Base-by-base conservation (phyloP, 1,139 yeast species). In the Arxiozyma slooffiae region DNA sequence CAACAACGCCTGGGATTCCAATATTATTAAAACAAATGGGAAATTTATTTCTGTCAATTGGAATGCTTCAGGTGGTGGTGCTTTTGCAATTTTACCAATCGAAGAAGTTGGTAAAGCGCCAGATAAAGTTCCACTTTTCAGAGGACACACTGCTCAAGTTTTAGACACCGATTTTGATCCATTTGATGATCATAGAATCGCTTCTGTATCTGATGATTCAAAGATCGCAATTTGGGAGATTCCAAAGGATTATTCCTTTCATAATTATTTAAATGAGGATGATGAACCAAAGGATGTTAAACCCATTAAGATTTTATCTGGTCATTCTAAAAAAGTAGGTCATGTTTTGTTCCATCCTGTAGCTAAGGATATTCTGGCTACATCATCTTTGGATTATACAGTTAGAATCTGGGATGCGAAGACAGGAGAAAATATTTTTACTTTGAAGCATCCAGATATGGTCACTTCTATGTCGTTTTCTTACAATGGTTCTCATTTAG, bases 51-150 rank as follows among this genome's bases (percentile, higher is more conserved):
- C 96, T 0, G 85, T 88, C 55, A 89, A 88, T 67, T 89, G 96
- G 96, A 89, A 87, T 55, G 77, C 97, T 21, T 84, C 95, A 7
- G 97, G 97, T 44, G 97, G 97, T 55, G 98, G 98, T 50, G 94
- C 97, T 0, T 90, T 92, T 73, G 96, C 96, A 1, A 85, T 92
- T 17, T 81, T 92, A 51, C 98, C 98, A 1, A 72, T 87, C 34
- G 64, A 68, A 9, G 97, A 90, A 67, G 83, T 80, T 20, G 97
- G 97, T n/a, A 92, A 89, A 67, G 82, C 92, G 9, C 97, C 97
- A 6, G 98, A 92, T 61, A 80, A 85, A 54, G 92, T 89, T 46
- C 92, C 97, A 1, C 76, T 92, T 59, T 92, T 90, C 68, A 80
- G 97, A 62, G 98, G 98, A 20, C 97, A 92, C 67, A 85, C 92